Conservation (phyloP, 2,329 filamentous ascomycete species). For the Aspergillus sp. region DNA sequence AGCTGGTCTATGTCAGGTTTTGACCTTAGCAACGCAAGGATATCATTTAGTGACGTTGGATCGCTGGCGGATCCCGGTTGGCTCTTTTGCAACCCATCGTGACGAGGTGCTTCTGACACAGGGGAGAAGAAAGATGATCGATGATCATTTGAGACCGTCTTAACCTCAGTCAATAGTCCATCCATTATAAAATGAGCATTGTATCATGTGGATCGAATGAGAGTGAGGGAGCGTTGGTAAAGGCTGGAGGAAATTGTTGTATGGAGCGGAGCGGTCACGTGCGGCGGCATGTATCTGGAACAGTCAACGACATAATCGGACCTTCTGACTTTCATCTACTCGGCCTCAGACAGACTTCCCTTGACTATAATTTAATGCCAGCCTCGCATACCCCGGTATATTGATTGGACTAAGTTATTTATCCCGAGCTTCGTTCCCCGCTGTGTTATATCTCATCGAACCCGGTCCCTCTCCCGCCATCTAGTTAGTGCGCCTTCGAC, state of each 20-base stretch:
- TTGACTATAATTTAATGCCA: too few relatives aligned
- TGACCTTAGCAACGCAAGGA: conserved; percentile 39
- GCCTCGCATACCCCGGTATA: too few relatives aligned
- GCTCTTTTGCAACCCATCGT: conserved; percentile 7
- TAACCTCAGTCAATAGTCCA: conserved; percentile 39
- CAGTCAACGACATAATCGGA: conserved; percentile 6
- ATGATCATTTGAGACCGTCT: conserved; percentile 30
- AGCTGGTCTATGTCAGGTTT: conserved; percentile 38
- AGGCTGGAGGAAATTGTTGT: conserved; percentile 18
- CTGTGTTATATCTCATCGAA: too few relatives aligned
- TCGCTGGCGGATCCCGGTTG: conserved; percentile 14
- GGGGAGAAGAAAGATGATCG: conserved; percentile 16
- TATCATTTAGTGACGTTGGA: conserved; percentile 27
- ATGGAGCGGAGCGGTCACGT: conserved; percentile 29
- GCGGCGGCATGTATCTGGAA: conserved; percentile 16
- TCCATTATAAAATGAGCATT: conserved; percentile 28
- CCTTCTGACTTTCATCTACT: too few relatives aligned
- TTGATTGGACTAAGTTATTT: too few relatives aligned
- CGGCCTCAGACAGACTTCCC: too few relatives aligned
- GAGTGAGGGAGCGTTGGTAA: conserved; percentile 7
- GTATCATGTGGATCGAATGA: conserved; percentile 1
- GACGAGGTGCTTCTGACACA: conserved; percentile 12
- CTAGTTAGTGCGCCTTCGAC: too few relatives aligned
- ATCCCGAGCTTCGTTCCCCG: too few relatives aligned
- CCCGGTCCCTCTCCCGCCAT: too few relatives aligned